phyloP scores from a whole-genome alignment of 768 basidiomycete species.

The Amanita phalloides region DNA sequence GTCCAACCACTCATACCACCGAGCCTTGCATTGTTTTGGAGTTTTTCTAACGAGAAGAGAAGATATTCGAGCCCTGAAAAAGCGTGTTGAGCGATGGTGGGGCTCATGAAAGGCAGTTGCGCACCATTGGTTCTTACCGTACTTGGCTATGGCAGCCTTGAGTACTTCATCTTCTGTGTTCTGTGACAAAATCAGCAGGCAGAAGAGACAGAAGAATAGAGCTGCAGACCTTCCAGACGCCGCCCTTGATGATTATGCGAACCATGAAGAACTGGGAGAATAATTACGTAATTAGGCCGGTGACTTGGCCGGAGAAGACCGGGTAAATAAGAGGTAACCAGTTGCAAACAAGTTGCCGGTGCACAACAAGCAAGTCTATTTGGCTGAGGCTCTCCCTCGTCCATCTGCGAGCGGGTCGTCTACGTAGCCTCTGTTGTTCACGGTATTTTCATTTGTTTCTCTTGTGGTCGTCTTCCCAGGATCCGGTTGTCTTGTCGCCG shows the following conservation, averaged over 20 bases:
- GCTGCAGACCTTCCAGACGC: slow-evolving; percentile 68
- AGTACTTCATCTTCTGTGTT: slow-evolving; percentile 98
- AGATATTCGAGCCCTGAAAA: slow-evolving; percentile 88
- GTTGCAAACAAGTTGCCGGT: slow-evolving; percentile 24
- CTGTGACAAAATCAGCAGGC: slow-evolving; percentile 23
- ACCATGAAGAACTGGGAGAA: slow-evolving; percentile 40
- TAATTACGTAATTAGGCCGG: slow-evolving; percentile 8
- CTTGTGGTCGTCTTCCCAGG: slow-evolving; percentile 3
- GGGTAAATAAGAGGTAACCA: slow-evolving; percentile 17
- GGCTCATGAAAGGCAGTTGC: slow-evolving; percentile 7
- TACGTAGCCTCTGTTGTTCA: slow-evolving; percentile 6
- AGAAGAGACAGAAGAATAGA: slow-evolving; percentile 4
- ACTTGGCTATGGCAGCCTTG: slow-evolving; percentile 97
- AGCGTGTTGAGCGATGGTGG: slow-evolving; percentile 1
- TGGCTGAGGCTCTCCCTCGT: slow-evolving; percentile 7
- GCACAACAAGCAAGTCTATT: slow-evolving; percentile 10
- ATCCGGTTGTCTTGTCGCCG: slow-evolving; percentile 9
- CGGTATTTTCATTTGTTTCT: slow-evolving; percentile 3
- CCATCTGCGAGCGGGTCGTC: slow-evolving; percentile 7
- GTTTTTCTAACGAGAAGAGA: slow-evolving; percentile 97
- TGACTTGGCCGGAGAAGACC: slow-evolving; percentile 10
- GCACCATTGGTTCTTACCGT: slow-evolving; percentile 92
- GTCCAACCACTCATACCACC: slow-evolving; percentile 99
- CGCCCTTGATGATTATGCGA: slow-evolving; percentile 88
- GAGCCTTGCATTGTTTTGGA: slow-evolving; percentile 98